These are phyloP conservation scores for Cyberlindnera xishuangbannaensis DNA, from an alignment of 805 yeast genomes.

Conservation along the genomic window DNA sequence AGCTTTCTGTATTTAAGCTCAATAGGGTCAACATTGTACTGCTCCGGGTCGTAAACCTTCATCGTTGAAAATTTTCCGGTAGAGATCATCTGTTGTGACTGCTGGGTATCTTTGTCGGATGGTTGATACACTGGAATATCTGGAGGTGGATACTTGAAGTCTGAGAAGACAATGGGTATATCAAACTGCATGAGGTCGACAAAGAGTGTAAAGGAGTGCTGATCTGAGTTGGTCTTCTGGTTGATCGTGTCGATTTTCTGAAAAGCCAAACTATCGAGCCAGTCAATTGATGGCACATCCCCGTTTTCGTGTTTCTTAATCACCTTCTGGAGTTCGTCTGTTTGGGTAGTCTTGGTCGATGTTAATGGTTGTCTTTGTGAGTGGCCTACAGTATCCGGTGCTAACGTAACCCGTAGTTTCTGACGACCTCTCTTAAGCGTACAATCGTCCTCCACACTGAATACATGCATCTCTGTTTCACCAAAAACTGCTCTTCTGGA, in stretches of 20 bases:
- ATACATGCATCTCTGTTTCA: slow-evolving; percentile 51
- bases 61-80: slow-evolving; percentile 30
- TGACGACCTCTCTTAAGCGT: slow-evolving; percentile 71
- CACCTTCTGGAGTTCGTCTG: slow-evolving; percentile 45
- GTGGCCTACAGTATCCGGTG: too few species aligned
- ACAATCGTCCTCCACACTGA: slow-evolving; percentile 47
- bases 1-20: slow-evolving; percentile 81
- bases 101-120: slow-evolving; percentile 33
- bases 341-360: slow-evolving; percentile 24
- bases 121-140: slow-evolving; percentile 35
- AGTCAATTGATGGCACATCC: slow-evolving; percentile 51
- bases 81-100: slow-evolving; percentile 24
- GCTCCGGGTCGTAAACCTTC: slow-evolving; percentile 65
- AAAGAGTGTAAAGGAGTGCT: slow-evolving; percentile 33
- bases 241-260: slow-evolving; percentile 37
- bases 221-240: slow-evolving; percentile 21
- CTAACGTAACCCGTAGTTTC: slow-evolving; percentile 42
- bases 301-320: slow-evolving; percentile 64
- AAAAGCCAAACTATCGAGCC: slow-evolving; percentile 70
- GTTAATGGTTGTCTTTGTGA: not conserved
- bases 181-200: slow-evolving; percentile 63
- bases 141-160: slow-evolving; percentile 37
- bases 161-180: slow-evolving; percentile 66
- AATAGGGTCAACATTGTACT: slow-evolving; percentile 67
- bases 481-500: slow-evolving; percentile 53